Conservation (phyloP, 805 yeast genomes). For the Candida quercuum region DNA sequence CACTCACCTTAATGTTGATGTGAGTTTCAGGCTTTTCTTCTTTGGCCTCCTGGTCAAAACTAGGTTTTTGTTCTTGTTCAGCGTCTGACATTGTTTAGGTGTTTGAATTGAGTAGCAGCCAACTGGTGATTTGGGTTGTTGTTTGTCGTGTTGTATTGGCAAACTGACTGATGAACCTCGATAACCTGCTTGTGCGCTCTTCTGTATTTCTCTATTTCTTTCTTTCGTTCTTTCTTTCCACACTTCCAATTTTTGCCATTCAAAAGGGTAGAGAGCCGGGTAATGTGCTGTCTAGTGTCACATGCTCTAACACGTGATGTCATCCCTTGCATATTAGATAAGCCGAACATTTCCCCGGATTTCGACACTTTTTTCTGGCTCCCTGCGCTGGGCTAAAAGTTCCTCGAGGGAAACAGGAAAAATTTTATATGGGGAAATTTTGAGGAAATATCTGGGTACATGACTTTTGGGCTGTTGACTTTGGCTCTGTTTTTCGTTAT, state of each 20-base stretch:
- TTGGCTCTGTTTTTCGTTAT: neutral
- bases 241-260: no score
- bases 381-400: neutral
- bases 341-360: constrained; percentile 1
- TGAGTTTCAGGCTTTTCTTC: constrained; percentile 70
- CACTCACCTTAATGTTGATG: constrained; percentile 90
- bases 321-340: no score
- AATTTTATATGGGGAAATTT: no score
- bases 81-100: constrained; percentile 24
- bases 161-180: no score
- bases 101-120: neutral
- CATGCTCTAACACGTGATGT: neutral
- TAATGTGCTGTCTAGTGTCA: no score
- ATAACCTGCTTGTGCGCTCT: no score
- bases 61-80: constrained; percentile 30
- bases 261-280: neutral
- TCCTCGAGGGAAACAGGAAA: neutral
- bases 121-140: no score
- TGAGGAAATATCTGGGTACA: neutral
- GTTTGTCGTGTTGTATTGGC: no score
- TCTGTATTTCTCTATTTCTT: no score
- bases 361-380: neutral
- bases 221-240: no score
- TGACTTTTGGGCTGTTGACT: neutral
- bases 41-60: constrained; percentile 27